Base-by-base conservation (phyloP, 192 early-diverging fungal species). In the Coemansia sp. region DNA sequence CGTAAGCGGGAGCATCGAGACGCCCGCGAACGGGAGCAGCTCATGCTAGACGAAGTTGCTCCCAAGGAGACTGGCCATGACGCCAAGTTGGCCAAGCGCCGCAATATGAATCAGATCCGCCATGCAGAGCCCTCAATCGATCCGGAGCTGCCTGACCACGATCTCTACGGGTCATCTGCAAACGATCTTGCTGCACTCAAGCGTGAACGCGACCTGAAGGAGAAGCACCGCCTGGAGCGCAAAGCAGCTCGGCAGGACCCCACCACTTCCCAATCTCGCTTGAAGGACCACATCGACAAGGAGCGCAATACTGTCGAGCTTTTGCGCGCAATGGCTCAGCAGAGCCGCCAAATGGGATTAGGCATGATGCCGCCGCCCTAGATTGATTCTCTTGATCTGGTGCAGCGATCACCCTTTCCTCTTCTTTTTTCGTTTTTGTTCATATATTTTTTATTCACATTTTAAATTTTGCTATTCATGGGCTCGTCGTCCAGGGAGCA, bases 291-390 rank as follows among this genome's bases (percentile, higher is more conserved):
- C 61, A 62, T 82, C 39, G 81, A 86, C 34, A 93, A 91, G 69
- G 91, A 93, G 65, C 84, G 85, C 23, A 82, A 69, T n/a, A 92
- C 90, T 2, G 74, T 93, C 40, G 89, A 82, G 39, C 86, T 89
- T 85, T 83, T 92, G 39, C 76, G 82, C 24, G 81, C 85, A 48
- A 85, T 93, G 85, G 92, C 92, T 11, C 82, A 84, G 73, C 75
- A 87, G 59, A 83, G 76, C 24, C 69, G 73, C 5, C 48, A 62
- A 9, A 59, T 58, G 18, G 73, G 76, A 0, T 66, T 74, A 11
- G 81, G 81, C 16, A 75, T 81, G 77, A 40, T 56, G 39, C 53
- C 37, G 21, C 70, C 24, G 1, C 57, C 43, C 2, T 28, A 5
- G n/a, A 60, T 20, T 23, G 42, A 42, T 20, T 21, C 7, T 24